A percentile compares a stretch with the other conserved stretches of the same genome.
These are phyloP conservation scores for Craspedostauros australis DNA, from an alignment of 108 stramenopile species.

Conservation along the genomic window DNA sequence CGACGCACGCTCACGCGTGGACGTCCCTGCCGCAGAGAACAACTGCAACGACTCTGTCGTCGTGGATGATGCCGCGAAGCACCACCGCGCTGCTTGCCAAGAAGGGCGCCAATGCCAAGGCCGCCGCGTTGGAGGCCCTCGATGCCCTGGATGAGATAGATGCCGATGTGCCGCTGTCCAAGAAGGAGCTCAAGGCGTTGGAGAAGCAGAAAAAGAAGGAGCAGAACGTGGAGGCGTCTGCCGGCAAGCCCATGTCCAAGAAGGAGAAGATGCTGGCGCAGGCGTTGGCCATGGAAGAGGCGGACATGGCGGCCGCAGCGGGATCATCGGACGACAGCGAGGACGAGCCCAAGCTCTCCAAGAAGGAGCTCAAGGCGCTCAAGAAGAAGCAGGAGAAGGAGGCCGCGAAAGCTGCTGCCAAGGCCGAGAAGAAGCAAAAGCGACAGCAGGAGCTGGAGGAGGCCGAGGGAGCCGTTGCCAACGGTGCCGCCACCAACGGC, in stretches of 20 bases:
- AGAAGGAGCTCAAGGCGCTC: slow-evolving; percentile 35
- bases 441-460: slow-evolving; percentile 3
- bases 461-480: background rate
- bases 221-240: slow-evolving; percentile 9
- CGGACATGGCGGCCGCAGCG: slow-evolving; percentile 16
- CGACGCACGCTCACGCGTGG: too few species aligned
- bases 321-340: background rate
- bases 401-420: slow-evolving; percentile 33
- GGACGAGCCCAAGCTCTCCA: slow-evolving; percentile 32
- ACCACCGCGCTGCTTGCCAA: slow-evolving; percentile 50
- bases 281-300: slow-evolving; percentile 23
- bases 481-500: background rate
- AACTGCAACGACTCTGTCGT: too few species aligned
- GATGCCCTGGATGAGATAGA: slow-evolving; percentile 49
- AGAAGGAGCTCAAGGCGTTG: slow-evolving; percentile 35
- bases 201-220: slow-evolving; percentile 38
- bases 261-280: slow-evolving; percentile 39
- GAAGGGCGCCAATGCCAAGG: slow-evolving; percentile 45
- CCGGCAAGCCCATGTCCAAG: slow-evolving; percentile 16
- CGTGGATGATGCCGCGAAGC: background rate
- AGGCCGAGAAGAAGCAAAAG: slow-evolving; percentile 31
- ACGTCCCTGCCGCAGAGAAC: too few species aligned
- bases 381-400: slow-evolving; percentile 47
- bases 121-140: slow-evolving; percentile 54
- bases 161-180: slow-evolving; percentile 22